Base-by-base conservation (phyloP, 805 yeast species). In the Suhomyces pyralidae region DNA sequence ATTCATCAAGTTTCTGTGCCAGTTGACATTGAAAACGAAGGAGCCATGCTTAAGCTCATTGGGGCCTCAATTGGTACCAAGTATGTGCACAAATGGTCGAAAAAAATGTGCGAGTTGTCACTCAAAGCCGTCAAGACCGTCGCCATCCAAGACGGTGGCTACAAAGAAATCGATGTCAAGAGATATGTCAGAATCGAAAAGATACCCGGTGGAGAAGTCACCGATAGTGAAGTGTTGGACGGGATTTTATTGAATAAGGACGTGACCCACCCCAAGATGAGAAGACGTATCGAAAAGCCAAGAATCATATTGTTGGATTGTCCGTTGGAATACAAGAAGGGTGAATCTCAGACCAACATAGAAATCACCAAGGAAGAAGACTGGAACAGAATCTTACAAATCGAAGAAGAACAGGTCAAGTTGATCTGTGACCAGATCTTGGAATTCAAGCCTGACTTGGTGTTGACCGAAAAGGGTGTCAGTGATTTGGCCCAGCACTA, bases 191-290 rank as follows among this genome's bases (percentile, higher is more conserved):
- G 97, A 59, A 83, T 94, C 54, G 99, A 94, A 74, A 94, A 94
- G 76, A 87, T 94, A 55, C 97, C 99, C 44, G 99, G 99, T 65
- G 99, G 97, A 42, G 99, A 94, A 59, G 90, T 94, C 57, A 86
- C 90, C 61, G 97, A 93, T 62, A 84, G 92, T 45, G 79, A 79
- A 57, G 97, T 94, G 14, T 78, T 94, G 64, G 92, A 88, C 64
- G 99, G 99, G 58, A 87, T 93, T 49, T 76, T 94, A 74, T 81
- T 94, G 63, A 94, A 94, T 77, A 94, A 94, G 73, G 99, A 94
- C 67, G 96, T 94, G 53, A 91, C 96, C n/a, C 99, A 94, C 73
- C 99, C 99, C 57, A 91, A 92, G 71, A 94, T 94, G 99, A 86
- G 86, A 62, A 85, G 99, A 69, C 66, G 77, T 62, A 88, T 94